Evolutionary conservation across 2,329 filamentous ascomycete species (phyloP).

Genomic region (Fusarium sp.): DNA sequence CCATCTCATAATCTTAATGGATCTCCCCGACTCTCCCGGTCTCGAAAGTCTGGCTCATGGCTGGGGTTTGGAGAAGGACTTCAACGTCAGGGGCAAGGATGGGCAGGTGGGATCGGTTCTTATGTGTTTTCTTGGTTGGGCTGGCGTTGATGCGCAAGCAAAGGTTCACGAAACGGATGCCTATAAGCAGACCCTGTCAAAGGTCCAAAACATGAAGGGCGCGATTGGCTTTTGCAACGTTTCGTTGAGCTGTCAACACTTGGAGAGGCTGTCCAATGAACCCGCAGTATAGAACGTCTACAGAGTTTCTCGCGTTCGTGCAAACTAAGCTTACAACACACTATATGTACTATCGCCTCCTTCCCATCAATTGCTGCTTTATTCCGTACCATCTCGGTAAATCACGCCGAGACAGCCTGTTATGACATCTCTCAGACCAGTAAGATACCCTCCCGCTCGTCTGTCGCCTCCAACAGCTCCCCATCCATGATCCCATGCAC

Average conservation of each 20-base stretch:
- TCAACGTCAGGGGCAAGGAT: constrained; percentile 6
- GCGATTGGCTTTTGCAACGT: background rate
- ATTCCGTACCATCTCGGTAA: too few relatives aligned
- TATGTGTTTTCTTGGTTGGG: constrained; percentile 13
- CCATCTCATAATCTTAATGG: background rate
- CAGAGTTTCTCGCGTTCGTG: too few relatives aligned
- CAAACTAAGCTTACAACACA: too few relatives aligned
- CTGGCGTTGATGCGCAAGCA: background rate
- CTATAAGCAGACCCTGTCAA: background rate
- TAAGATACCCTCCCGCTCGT: too few relatives aligned
- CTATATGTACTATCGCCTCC: too few relatives aligned
- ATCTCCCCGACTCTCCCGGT: background rate
- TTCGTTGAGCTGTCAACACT: constrained; percentile 3
- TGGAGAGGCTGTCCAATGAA: background rate
- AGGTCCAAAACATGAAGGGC: background rate
- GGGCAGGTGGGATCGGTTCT: constrained; percentile 1
- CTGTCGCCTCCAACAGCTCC: too few relatives aligned
- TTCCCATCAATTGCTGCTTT: too few relatives aligned
- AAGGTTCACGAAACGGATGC: fast-evolving
- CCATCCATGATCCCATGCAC: too few relatives aligned
- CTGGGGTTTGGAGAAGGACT: constrained; percentile 26
- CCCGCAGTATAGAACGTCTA: too few relatives aligned
- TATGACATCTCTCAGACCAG: too few relatives aligned
- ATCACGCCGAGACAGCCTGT: too few relatives aligned
- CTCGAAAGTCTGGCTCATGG: background rate